phyloP scores from a whole-genome alignment of 1,139 yeast genomes.

The Cylindricascospora bacillispora region DNA sequence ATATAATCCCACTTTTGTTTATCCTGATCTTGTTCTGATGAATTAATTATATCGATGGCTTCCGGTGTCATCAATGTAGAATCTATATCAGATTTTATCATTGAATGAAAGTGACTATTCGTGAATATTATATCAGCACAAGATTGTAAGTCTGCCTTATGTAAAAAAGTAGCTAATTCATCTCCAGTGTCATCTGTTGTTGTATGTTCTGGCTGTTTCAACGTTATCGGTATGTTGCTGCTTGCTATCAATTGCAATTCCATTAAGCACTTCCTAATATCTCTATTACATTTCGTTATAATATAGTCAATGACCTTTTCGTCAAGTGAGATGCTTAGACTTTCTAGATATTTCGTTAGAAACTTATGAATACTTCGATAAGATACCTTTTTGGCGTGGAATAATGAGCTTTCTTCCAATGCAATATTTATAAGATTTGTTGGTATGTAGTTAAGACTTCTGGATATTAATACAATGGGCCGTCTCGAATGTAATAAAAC shows the following conservation, averaged over 20 bases:
- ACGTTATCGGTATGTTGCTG: slow-evolving; percentile 11
- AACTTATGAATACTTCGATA: slow-evolving; percentile 23
- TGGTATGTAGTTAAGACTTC: slow-evolving; percentile 45
- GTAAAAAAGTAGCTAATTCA: too few relatives aligned
- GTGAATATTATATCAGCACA: slow-evolving; percentile 29
- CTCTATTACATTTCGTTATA: slow-evolving; percentile 29
- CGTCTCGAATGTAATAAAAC: slow-evolving; percentile 56
- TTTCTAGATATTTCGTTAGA: slow-evolving; percentile 27
- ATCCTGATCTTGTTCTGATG: slow-evolving; percentile 21
- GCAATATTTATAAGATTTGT: slow-evolving; percentile 36
- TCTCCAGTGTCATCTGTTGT: too few relatives aligned
- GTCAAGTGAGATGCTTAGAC: slow-evolving; percentile 30
- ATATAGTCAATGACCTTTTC: slow-evolving; percentile 27
- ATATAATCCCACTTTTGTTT: slow-evolving; percentile 17
- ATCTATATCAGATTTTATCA: slow-evolving; percentile 28
- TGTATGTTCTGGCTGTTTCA: slow-evolving; percentile 1
- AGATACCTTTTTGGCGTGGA: slow-evolving; percentile 22
- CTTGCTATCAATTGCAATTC: slow-evolving; percentile 42
- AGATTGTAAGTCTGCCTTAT: slow-evolving; percentile 29
- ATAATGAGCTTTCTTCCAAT: slow-evolving; percentile 31
- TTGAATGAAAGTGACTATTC: slow-evolving; percentile 26
- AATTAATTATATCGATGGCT: slow-evolving; percentile 26
- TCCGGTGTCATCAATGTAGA: slow-evolving; percentile 31
- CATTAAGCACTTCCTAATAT: slow-evolving; percentile 44
- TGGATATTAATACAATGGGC: slow-evolving; percentile 72